Evolutionary conservation across 345 rosid species (phyloP), one percentile per base, ranked within the genome.

Genomic region (Hypericum perforatum): DNA sequence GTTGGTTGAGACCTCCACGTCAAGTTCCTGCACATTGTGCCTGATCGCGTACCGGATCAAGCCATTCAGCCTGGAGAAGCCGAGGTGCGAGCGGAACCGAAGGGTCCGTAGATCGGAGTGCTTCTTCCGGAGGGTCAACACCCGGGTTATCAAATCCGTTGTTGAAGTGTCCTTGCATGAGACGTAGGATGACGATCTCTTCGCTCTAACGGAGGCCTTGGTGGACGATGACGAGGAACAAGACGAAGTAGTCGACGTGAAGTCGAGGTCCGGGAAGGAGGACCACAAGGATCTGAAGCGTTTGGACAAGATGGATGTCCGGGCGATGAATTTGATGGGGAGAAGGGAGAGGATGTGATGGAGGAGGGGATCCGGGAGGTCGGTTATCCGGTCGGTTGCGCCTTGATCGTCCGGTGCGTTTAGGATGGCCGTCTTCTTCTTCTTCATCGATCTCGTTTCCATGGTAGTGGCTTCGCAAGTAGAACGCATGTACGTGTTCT

Each of bases 261-360:
- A 90, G 64, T 86, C 97, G 3, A 90, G 95, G 59, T 90, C 97
- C 2, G 97, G 95, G 40, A 84, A 77, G 10, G 97, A 71, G 55
- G 63, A 76, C 91, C 95, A 82, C 5, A 86, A 74, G 38, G 76
- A 74, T 62, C 85, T 63, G 85, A 86, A 90, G 44, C 84, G 52
- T 72, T 72, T 84, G 0, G 94, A 86, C 16, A 90, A 60, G 9
- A 62, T 53, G 64, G 85, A 72, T 16, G 82, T 80, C 65, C 55
- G 74, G 0, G 91, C 97, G 11, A 74, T 72, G 39, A 76, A 55
- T 76, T 76, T 70, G 57, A 84, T 65, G 12, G 91, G 89, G 52
- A 90, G 77, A 22, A 73, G 65, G 58, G 59, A 64, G 41, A 86
- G 90, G 49, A 90, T 78, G 64, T 73, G 76, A 49, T 79, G 87